phyloP scores from a whole-genome alignment of 2,329 filamentous ascomycete species.

The Clonostachys byssicola region DNA sequence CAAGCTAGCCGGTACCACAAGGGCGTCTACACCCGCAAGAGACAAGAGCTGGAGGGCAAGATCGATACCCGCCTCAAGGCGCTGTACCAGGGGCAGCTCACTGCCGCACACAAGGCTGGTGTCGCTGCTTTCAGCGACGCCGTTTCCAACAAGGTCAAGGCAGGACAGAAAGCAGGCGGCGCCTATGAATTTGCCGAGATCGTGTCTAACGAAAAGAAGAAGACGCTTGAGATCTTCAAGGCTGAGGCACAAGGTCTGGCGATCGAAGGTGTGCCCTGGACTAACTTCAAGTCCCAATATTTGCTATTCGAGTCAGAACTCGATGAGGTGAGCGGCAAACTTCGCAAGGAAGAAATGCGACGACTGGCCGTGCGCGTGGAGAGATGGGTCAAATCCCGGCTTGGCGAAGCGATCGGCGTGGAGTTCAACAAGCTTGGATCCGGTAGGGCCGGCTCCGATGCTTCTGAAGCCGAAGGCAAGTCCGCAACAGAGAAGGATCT shows the following conservation, averaged over 20 bases:
- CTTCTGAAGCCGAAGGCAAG: constrained; percentile 73
- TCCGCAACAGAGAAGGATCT: constrained; percentile 74
- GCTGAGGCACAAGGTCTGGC: constrained; percentile 68
- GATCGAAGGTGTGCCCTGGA: constrained; percentile 82
- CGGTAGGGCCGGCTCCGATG: constrained; percentile 76
- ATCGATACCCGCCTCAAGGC: constrained; percentile 84
- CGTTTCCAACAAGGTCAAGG: constrained; percentile 82
- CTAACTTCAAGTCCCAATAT: constrained; percentile 77
- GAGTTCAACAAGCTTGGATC: constrained; percentile 97
- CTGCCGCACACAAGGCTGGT: constrained; percentile 83
- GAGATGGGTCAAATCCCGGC: constrained; percentile 84
- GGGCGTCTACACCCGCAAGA: constrained; percentile 85
- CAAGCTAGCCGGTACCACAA: constrained; percentile 97
- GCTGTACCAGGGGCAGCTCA: constrained; percentile 83
- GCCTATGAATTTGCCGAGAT: constrained; percentile 95
- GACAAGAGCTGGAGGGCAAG: constrained; percentile 78
- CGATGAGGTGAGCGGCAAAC: constrained; percentile 76
- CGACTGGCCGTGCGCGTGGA: constrained; percentile 87
- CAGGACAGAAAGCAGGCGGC: constrained; percentile 85
- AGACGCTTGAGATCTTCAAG: constrained; percentile 71
- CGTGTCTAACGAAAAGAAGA: constrained; percentile 76
- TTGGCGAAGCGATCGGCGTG: constrained; percentile 82
- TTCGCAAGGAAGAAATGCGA: constrained; percentile 95
- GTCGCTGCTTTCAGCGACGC: constrained; percentile 82
- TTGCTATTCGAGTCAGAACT: constrained; percentile 84